These are phyloP conservation scores for Gynochthodes officinalis DNA, from an alignment of 257 asterid species.

Conservation along the genomic window DNA sequence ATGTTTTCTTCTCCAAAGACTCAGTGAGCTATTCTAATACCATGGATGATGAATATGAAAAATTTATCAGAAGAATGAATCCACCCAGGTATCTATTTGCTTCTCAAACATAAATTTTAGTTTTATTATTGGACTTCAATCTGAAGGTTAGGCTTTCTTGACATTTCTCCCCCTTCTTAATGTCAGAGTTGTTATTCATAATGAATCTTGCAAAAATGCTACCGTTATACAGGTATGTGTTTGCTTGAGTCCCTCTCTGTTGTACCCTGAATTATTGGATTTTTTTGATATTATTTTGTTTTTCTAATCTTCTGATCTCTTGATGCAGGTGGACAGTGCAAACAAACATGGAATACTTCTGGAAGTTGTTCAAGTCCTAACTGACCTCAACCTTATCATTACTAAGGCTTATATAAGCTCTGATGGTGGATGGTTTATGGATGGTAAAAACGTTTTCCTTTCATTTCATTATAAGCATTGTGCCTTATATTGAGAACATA, in stretches of 20 bases:
- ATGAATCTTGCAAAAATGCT: constrained; percentile 80
- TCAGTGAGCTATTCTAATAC: constrained; percentile 54
- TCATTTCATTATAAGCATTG: neutral
- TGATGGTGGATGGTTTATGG: constrained; percentile 99
- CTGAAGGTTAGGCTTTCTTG: neutral
- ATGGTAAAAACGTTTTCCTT: constrained; percentile 49
- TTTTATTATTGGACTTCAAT: neutral
- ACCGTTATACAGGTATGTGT: constrained; percentile 72
- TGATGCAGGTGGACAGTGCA: constrained; percentile 87
- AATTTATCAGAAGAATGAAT: constrained; percentile 84
- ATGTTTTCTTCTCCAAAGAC: constrained; percentile 36
- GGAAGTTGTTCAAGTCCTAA: constrained; percentile 88
- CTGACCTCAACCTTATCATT: constrained; percentile 82
- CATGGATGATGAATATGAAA: constrained; percentile 94
- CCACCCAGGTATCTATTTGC: constrained; percentile 38
- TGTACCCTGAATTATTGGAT: neutral
- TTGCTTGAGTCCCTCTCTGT: constrained; percentile 11
- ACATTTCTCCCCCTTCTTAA: neutral
- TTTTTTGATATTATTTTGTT: neutral
- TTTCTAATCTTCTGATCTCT: neutral
- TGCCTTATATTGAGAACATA: neutral
- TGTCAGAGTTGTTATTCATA: constrained; percentile 87
- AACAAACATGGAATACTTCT: constrained; percentile 90
- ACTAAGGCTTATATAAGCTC: constrained; percentile 89
- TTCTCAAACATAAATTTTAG: neutral